Percentiles rank a stretch among this genome's conserved stretches.
phyloP scores from a whole-genome alignment of 2,329 filamentous ascomycete species.

The Ophiostoma piceae region DNA sequence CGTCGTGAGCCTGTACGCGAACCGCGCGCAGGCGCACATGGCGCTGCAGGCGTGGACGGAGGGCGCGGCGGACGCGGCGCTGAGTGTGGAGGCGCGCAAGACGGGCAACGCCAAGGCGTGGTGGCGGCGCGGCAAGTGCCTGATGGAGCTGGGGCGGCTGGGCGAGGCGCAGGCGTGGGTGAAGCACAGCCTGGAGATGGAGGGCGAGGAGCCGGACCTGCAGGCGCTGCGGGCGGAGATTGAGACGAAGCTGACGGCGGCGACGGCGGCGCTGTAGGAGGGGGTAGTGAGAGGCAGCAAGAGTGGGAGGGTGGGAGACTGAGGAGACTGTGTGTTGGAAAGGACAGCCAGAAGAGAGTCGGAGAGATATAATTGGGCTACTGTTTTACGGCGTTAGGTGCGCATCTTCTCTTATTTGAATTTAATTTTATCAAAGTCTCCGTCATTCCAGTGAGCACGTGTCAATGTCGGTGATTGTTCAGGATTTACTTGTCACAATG shows the following conservation, averaged over 20 bases:
- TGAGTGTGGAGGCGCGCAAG: constrained; percentile 80
- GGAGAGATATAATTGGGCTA: not conserved
- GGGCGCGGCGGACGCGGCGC: constrained; percentile 80
- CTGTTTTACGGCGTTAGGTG: not conserved
- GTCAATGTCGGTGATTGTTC: not conserved
- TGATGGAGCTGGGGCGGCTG: constrained; percentile 84
- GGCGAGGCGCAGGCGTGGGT: constrained; percentile 81
- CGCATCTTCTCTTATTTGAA: not conserved
- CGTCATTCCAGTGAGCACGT: not conserved
- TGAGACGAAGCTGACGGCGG: constrained; percentile 36
- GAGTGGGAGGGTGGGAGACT: not conserved
- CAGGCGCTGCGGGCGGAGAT: constrained; percentile 60
- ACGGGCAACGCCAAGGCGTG: constrained; percentile 89
- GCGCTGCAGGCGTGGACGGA: constrained; percentile 75
- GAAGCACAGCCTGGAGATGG: constrained; percentile 70
- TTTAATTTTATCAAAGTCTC: not conserved
- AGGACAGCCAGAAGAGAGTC: not conserved
- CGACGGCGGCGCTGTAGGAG: not conserved
- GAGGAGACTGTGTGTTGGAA: not conserved
- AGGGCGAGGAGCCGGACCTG: constrained; percentile 64
- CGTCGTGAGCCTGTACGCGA: constrained; percentile 70
- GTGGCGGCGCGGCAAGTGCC: constrained; percentile 80
- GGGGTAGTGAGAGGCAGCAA: not conserved
- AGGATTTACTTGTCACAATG: not conserved
- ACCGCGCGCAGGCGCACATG: constrained; percentile 89